A percentile compares a stretch with the other conserved stretches of the same genome.
Evolutionary conservation across 768 basidiomycete genomes (phyloP).

Genomic region (Boletus subcaerulescens): DNA sequence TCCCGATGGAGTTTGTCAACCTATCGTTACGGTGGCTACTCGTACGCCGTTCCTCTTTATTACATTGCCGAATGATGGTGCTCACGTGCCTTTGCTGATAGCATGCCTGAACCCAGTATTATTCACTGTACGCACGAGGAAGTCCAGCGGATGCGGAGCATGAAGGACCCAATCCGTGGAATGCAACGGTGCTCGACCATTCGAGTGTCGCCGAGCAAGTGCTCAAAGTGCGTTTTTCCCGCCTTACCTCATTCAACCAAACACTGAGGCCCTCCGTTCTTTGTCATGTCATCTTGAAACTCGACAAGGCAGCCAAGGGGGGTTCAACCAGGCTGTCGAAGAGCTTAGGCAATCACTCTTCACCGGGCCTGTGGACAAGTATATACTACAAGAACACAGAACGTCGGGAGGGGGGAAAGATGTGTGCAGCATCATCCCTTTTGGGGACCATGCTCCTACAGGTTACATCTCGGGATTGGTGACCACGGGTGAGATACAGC

Average conservation of each 20-base stretch:
- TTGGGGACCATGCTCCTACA: not conserved
- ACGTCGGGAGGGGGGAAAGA: slow-evolving; percentile 92
- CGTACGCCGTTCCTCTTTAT: slow-evolving; percentile 46
- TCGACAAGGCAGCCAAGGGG: slow-evolving; percentile 90
- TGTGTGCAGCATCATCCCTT: slow-evolving; percentile 19
- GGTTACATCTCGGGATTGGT: too few relatives aligned
- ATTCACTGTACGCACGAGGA: slow-evolving; percentile 99
- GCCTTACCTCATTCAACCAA: not conserved
- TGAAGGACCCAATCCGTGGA: slow-evolving; percentile 93
- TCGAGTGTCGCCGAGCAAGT: slow-evolving; percentile 95
- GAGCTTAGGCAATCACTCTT: slow-evolving; percentile 74
- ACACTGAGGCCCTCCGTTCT: too few relatives aligned
- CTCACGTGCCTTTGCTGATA: slow-evolving; percentile 23
- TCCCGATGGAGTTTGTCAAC: slow-evolving; percentile 93
- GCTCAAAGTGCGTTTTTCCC: slow-evolving; percentile 62
- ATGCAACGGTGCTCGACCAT: slow-evolving; percentile 89
- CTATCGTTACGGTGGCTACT: slow-evolving; percentile 97
- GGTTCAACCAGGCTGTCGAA: slow-evolving; percentile 86
- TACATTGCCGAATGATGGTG: not conserved
- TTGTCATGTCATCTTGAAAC: slow-evolving; percentile 32
- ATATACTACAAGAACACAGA: slow-evolving; percentile 88
- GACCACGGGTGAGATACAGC: too few relatives aligned
- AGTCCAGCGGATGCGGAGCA: slow-evolving; percentile 93
- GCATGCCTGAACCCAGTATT: slow-evolving; percentile 98
- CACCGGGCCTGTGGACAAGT: slow-evolving; percentile 80